These are phyloP conservation scores for Talaromyces amestolkiae DNA, from an alignment of 2,329 filamentous ascomycete species.

Conservation along the genomic window DNA sequence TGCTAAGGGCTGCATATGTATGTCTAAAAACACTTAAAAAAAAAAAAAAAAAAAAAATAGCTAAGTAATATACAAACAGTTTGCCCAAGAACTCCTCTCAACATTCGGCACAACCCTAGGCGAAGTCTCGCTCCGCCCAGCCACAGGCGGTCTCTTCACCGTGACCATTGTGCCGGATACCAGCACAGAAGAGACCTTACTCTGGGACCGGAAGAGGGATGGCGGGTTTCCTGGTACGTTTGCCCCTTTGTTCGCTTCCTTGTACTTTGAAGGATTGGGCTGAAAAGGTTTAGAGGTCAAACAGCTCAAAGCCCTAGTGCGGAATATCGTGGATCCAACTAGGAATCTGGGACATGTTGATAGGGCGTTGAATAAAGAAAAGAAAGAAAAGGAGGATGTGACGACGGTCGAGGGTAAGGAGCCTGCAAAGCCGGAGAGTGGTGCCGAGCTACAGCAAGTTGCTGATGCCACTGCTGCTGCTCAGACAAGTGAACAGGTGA, in stretches of 20 bases:
- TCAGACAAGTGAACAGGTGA: constrained; percentile 21
- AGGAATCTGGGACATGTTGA: constrained; percentile 81
- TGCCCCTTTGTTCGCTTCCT: not conserved
- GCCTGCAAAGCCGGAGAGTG: not conserved
- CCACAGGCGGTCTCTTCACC: constrained; percentile 78
- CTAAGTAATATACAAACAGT: constrained; percentile 54
- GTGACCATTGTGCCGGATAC: constrained; percentile 60
- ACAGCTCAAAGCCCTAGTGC: constrained; percentile 77
- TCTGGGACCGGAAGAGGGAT: constrained; percentile 87
- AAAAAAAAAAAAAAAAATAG: not conserved
- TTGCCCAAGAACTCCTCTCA: constrained; percentile 89
- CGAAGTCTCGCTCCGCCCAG: constrained; percentile 82
- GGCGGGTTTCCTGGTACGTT: constrained; percentile 75
- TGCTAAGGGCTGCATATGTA: constrained; percentile 82
- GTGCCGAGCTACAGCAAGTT: not conserved
- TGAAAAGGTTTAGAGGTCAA: constrained; percentile 65
- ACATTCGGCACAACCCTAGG: constrained; percentile 83
- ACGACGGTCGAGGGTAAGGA: not conserved
- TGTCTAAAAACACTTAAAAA: constrained; percentile 27
- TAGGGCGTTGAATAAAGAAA: constrained; percentile 36
- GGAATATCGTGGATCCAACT: constrained; percentile 76
- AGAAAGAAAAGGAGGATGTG: not conserved
- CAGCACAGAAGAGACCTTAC: constrained; percentile 46
- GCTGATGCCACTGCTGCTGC: not conserved
- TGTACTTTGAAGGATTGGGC: too few relatives aligned